A percentile compares a stretch with the other conserved stretches of the same genome.
Conservation (phyloP, 768 basidiomycete genomes). For the Pulveroboletus ravenelii region DNA sequence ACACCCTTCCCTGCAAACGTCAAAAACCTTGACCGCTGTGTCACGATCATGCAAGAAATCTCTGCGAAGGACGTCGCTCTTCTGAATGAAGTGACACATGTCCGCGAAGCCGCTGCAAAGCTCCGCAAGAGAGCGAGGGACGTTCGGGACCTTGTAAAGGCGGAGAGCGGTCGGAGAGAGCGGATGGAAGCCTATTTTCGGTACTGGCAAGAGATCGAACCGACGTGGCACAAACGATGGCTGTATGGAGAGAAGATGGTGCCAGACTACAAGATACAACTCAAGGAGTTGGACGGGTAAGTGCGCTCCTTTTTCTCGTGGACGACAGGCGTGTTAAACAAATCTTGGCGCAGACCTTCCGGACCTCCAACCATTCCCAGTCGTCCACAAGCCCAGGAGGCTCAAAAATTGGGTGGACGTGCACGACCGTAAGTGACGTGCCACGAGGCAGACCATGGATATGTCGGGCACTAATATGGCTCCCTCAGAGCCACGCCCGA, state of each 20-base stretch:
- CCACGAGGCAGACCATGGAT: too few relatives aligned
- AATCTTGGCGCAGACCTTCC: conserved; percentile 1
- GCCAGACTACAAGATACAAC: not conserved
- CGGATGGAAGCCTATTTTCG: conserved; percentile 26
- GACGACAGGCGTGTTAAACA: not conserved
- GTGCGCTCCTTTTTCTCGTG: not conserved
- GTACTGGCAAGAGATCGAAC: conserved; percentile 25
- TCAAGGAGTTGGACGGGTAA: conserved; percentile 2
- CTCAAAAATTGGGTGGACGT: not conserved
- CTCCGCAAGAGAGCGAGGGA: conserved; percentile 19
- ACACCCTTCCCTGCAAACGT: conserved; percentile 18
- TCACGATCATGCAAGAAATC: conserved; percentile 26
- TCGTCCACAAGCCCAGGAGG: not conserved
- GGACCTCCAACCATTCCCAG: conserved; percentile 5
- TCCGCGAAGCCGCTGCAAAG: conserved; percentile 16
- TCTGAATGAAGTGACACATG: conserved; percentile 5
- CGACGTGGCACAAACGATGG: conserved; percentile 25
- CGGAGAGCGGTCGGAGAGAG: conserved; percentile 21
- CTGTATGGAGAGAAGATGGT: conserved; percentile 14
- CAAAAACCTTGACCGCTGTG: conserved; percentile 18
- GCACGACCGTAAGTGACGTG: conserved; percentile 4
- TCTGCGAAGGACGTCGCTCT: conserved; percentile 14
- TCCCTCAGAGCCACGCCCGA: not conserved
- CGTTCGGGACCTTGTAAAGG: conserved; percentile 20
- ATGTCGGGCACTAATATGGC: not conserved